A percentile compares a stretch with the other conserved stretches of the same genome.
Conservation (phyloP, 306 rosid species). For the Chamaecrista fasciculata region DNA sequence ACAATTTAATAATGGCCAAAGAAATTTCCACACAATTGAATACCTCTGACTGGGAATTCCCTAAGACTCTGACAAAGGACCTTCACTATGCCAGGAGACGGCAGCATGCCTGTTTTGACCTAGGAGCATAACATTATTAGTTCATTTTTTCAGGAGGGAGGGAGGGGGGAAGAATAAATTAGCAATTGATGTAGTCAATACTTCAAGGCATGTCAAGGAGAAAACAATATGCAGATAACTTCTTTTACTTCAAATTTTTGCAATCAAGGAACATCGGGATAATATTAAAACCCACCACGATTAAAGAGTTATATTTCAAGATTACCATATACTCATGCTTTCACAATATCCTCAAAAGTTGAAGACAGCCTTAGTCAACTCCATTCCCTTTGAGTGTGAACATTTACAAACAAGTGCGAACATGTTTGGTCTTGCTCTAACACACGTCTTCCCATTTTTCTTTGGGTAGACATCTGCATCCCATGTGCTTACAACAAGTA, state of each 20-base stretch:
- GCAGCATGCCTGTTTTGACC: conserved; percentile 97
- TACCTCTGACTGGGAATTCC: conserved; percentile 81
- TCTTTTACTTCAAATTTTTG: neutral
- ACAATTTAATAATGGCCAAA: conserved; percentile 17
- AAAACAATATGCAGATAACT: neutral
- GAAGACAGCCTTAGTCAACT: neutral
- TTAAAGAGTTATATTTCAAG: neutral
- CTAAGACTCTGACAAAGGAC: conserved; percentile 59
- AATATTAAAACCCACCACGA: neutral
- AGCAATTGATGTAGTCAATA: conserved; percentile 10
- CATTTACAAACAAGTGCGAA: neutral
- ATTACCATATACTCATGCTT: neutral
- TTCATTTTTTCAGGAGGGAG: too few relatives aligned
- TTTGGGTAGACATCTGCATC: neutral
- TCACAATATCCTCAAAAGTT: neutral
- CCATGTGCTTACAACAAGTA: neutral
- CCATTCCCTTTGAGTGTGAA: neutral
- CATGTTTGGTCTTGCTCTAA: neutral
- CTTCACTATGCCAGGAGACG: conserved; percentile 55
- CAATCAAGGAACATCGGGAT: neutral
- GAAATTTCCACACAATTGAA: conserved; percentile 26
- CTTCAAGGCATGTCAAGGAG: conserved; percentile 5
- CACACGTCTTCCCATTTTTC: neutral
- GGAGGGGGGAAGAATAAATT: conserved; percentile 1
- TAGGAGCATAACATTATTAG: conserved; percentile 32